These are phyloP conservation scores for Aquanectria penicillioides DNA, from an alignment of 2,329 filamentous ascomycete species.

Conservation along the genomic window DNA sequence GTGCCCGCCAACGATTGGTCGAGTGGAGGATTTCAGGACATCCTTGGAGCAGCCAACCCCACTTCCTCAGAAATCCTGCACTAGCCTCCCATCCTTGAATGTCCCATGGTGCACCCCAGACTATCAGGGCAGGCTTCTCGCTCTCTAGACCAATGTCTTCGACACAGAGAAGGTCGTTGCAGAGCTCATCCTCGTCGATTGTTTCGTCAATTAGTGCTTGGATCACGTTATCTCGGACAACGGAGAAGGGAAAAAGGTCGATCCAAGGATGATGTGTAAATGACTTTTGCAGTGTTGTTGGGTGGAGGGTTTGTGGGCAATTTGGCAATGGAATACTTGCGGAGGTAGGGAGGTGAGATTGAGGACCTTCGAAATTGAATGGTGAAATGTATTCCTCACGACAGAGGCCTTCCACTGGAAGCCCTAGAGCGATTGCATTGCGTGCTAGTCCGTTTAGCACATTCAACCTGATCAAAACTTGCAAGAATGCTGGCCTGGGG, in stretches of 20 bases:
- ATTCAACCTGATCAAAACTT: slow-evolving; percentile 12
- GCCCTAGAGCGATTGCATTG: not conserved
- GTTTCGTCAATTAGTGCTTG: not conserved
- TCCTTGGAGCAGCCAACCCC: not conserved
- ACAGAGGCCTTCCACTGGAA: slow-evolving; percentile 7
- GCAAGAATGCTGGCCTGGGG: not conserved
- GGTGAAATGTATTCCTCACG: slow-evolving; percentile 19
- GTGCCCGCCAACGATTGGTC: not conserved
- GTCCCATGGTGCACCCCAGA: not conserved
- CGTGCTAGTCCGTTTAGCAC: slow-evolving; percentile 9
- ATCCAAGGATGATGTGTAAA: not conserved
- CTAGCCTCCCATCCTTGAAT: not conserved
- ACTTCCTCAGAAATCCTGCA: not conserved
- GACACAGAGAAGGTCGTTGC: not conserved
- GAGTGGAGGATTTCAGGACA: not conserved
- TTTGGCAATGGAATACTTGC: not conserved
- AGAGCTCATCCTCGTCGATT: not conserved
- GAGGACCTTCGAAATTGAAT: too few species aligned
- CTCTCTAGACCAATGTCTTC: not conserved
- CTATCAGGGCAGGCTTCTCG: not conserved
- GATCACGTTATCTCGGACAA: not conserved
- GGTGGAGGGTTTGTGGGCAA: not conserved
- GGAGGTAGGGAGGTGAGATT: too few species aligned
- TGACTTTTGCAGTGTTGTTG: not conserved
- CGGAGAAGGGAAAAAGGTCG: not conserved